These are phyloP conservation scores for Haematococcus sp. DNA, from an alignment of 139 green algal species.

Conservation along the genomic window DNA sequence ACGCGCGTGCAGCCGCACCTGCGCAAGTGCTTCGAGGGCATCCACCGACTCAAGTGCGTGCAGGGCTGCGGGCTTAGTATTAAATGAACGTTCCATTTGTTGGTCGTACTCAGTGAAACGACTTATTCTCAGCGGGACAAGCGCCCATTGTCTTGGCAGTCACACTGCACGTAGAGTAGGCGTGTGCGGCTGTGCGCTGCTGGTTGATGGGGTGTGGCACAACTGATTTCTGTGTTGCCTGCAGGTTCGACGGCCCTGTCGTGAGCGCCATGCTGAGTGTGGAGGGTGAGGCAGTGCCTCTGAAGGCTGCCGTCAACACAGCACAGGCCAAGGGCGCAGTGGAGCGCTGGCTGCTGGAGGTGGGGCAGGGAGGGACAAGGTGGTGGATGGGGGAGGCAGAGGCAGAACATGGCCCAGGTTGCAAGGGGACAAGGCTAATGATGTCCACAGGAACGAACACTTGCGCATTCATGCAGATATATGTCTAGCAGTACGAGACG, in stretches of 20 bases:
- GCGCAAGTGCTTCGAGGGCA: constrained; percentile 83
- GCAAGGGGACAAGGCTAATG: too few species aligned
- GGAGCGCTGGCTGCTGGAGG: constrained; percentile 72
- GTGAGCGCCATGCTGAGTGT: constrained; percentile 52
- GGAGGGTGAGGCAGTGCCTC: constrained; percentile 58
- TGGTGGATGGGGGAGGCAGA: not conserved
- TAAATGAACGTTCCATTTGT: too few species aligned
- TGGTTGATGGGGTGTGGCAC: too few species aligned
- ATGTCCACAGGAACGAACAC: too few species aligned
- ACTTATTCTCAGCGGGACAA: too few species aligned
- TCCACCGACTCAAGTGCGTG: constrained; percentile 64
- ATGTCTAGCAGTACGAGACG: too few species aligned
- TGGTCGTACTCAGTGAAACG: too few species aligned
- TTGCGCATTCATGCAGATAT: not conserved
- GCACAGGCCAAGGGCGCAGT: constrained; percentile 52
- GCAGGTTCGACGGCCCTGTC: constrained; percentile 15
- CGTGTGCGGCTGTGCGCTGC: too few species aligned
- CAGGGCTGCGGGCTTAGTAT: too few species aligned
- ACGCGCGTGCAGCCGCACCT: constrained; percentile 74
- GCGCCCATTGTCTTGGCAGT: too few species aligned
- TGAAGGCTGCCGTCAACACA: constrained; percentile 53
- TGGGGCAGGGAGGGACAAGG: constrained; percentile 2
- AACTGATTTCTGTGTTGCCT: too few species aligned
- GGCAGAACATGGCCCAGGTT: not conserved
- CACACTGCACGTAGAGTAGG: too few species aligned